phyloP scores from a whole-genome alignment of 2,329 filamentous ascomycete species.

The Fusarium hainanense region DNA sequence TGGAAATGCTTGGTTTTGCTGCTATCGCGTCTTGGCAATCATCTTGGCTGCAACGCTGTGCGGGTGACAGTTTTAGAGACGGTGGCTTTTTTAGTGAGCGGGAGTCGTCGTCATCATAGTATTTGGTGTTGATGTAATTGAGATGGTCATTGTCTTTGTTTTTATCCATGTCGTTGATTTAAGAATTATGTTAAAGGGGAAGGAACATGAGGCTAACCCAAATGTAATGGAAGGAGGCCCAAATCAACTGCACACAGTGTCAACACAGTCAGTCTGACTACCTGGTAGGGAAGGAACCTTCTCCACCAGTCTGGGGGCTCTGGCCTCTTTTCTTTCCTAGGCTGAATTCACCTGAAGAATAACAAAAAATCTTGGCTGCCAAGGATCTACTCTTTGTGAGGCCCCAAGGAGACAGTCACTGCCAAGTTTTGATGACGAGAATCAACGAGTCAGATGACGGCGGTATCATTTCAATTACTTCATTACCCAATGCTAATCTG shows the following conservation, averaged over 20 bases:
- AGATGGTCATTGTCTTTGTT: background rate
- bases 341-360: background rate
- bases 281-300: background rate
- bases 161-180: slow-evolving; percentile 10
- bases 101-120: slow-evolving; percentile 20
- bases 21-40: slow-evolving; percentile 30
- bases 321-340: background rate
- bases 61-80: slow-evolving; percentile 5
- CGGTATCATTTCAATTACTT: slow-evolving; percentile 9
- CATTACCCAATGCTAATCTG: background rate
- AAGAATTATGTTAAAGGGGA: slow-evolving; percentile 6
- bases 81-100: background rate
- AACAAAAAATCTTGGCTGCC: slow-evolving; percentile 26
- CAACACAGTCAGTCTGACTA: background rate
- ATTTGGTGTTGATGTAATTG: background rate
- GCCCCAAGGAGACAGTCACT: slow-evolving; percentile 2
- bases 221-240: background rate
- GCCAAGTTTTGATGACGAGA: slow-evolving; percentile 9
- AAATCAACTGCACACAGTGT: background rate
- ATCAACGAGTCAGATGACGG: slow-evolving; percentile 17
- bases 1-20: slow-evolving; percentile 17
- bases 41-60: slow-evolving; percentile 31
- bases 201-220: background rate
- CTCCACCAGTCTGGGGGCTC: background rate
- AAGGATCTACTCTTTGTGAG: slow-evolving; percentile 17